Percentiles rank a stretch among this genome's conserved stretches.
Conservation (phyloP, 192 early-diverging fungal genomes). For the Gryganskiella cystojenkinii region DNA sequence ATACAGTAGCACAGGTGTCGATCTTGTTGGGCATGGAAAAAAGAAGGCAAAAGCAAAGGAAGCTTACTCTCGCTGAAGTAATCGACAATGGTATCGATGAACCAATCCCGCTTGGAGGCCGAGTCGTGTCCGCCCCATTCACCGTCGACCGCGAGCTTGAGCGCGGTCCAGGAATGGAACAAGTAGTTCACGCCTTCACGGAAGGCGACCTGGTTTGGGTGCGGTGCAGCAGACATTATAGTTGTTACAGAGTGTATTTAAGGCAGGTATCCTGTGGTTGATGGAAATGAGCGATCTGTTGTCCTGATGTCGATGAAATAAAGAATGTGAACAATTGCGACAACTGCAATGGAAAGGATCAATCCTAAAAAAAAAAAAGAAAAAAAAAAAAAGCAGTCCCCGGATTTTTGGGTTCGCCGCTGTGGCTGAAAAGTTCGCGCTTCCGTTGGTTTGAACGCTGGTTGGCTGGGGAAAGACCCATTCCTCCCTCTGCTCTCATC, state of each 20-base stretch:
- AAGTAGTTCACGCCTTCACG: constrained; percentile 71
- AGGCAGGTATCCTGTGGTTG: too few species aligned
- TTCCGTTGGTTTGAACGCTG: background rate
- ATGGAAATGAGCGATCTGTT: too few species aligned
- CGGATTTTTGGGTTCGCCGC: background rate
- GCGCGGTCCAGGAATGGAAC: constrained; percentile 75
- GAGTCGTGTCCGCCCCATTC: constrained; percentile 77
- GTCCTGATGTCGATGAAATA: too few species aligned
- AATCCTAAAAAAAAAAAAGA: constrained; percentile 14
- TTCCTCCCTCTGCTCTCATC: too few species aligned
- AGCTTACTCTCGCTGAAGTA: constrained; percentile 66
- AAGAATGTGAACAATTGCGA: too few species aligned
- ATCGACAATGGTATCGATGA: constrained; percentile 72
- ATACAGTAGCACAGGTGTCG: background rate
- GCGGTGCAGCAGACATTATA: constrained; percentile 25
- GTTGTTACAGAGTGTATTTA: too few species aligned
- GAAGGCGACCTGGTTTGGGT: constrained; percentile 64
- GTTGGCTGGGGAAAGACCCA: too few species aligned
- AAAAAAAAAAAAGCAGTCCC: constrained; percentile 9
- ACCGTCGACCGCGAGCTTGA: constrained; percentile 75
- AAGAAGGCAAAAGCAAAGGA: background rate
- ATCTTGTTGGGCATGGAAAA: background rate
- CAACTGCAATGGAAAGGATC: too few species aligned
- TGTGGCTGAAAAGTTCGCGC: background rate
- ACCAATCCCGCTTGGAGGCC: constrained; percentile 73